Percentiles rank a stretch among this genome's conserved stretches.
Evolutionary conservation across 345 rosid species (phyloP).

Genomic region (Bruguiera gymnorhiza): DNA sequence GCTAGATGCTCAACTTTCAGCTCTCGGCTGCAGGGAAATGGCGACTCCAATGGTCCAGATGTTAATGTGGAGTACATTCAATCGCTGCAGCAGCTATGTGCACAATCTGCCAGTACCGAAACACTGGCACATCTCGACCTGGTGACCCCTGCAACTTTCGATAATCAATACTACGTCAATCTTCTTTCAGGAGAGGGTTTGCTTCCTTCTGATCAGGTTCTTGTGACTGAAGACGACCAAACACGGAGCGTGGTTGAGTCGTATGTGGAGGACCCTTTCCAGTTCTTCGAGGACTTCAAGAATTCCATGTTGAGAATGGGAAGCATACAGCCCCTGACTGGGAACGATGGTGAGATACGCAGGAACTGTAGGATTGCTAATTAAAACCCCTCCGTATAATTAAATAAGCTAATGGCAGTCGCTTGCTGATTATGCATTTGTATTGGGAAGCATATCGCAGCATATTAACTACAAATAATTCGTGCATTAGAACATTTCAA

Average conservation of each 20-base stretch:
- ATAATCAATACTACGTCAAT: slow-evolving; percentile 76
- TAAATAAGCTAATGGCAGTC: too few species aligned
- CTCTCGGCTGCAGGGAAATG: slow-evolving; percentile 43
- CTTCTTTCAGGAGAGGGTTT: slow-evolving; percentile 73
- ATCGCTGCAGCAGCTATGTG: slow-evolving; percentile 61
- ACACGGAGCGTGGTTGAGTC: slow-evolving; percentile 50
- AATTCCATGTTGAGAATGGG: slow-evolving; percentile 74
- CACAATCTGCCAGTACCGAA: slow-evolving; percentile 21
- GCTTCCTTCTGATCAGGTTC: slow-evolving; percentile 75
- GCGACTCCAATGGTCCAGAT: slow-evolving; percentile 33
- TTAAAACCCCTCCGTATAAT: slow-evolving; percentile 4
- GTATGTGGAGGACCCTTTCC: slow-evolving; percentile 44
- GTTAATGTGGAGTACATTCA: slow-evolving; percentile 55
- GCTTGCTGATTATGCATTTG: too few species aligned
- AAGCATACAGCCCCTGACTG: slow-evolving; percentile 30
- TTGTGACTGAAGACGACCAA: slow-evolving; percentile 42
- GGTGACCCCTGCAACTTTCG: slow-evolving; percentile 70
- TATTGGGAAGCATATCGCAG: too few species aligned
- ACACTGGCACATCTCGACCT: slow-evolving; percentile 60
- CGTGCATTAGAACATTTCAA: too few species aligned
- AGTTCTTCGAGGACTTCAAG: slow-evolving; percentile 70
- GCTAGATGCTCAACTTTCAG: slow-evolving; percentile 73
- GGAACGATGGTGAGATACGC: slow-evolving; percentile 41
- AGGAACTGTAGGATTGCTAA: slow-evolving; percentile 51
- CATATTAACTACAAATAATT: too few species aligned